These are phyloP conservation scores for Colletotrichum cordylinicola DNA, from an alignment of 2,329 filamentous ascomycete genomes.

Conservation along the genomic window DNA sequence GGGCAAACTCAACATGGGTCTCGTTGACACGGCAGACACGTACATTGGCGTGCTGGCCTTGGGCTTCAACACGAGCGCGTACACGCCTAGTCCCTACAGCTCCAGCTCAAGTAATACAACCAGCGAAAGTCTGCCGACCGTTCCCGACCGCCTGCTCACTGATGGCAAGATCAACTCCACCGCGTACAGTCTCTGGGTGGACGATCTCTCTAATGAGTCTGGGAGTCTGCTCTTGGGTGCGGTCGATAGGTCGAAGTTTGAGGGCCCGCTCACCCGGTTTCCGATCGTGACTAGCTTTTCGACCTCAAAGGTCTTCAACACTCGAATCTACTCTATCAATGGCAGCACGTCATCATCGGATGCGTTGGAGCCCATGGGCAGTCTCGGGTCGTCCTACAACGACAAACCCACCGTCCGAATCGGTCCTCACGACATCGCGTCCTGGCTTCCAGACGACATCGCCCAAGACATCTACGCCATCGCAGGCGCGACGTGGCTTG, in stretches of 20 bases:
- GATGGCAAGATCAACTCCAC: slow-evolving; percentile 67
- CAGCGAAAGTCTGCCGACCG: slow-evolving; percentile 50
- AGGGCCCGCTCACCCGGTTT: slow-evolving; percentile 27
- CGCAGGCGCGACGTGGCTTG: slow-evolving; percentile 30
- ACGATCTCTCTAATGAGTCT: background rate
- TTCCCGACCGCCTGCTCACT: slow-evolving; percentile 68
- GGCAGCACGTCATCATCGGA: background rate
- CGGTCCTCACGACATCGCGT: background rate
- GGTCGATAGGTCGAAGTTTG: slow-evolving; percentile 15
- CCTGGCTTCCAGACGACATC: slow-evolving; percentile 26
- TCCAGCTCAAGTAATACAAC: slow-evolving; percentile 10
- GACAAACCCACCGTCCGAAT: background rate
- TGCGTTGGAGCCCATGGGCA: background rate
- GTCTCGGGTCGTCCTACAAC: background rate
- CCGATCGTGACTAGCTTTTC: background rate
- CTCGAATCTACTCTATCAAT: background rate
- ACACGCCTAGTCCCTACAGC: slow-evolving; percentile 30
- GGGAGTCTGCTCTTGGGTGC: slow-evolving; percentile 18
- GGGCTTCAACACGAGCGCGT: slow-evolving; percentile 59
- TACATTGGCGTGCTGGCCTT: slow-evolving; percentile 65
- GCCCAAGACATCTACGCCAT: slow-evolving; percentile 30
- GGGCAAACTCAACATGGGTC: slow-evolving; percentile 58
- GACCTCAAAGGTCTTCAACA: background rate
- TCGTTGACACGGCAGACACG: slow-evolving; percentile 53
- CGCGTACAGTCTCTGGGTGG: slow-evolving; percentile 73